phyloP scores from a whole-genome alignment of 495 filamentous ascomycete species.

The Aspergillus haitiensis region DNA sequence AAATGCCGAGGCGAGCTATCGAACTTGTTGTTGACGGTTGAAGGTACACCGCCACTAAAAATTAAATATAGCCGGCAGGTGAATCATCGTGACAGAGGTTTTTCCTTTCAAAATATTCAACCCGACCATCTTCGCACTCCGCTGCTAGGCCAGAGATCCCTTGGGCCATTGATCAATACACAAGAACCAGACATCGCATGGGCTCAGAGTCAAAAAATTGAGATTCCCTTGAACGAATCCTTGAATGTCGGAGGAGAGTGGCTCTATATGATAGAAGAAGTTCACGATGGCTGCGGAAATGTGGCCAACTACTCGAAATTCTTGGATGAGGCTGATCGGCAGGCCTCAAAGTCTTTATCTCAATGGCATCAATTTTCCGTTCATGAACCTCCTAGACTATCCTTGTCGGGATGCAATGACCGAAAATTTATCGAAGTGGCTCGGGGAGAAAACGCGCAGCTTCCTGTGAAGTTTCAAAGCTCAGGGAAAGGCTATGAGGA shows the following conservation, averaged over 20 bases:
- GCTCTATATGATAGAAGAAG: conserved; percentile 87
- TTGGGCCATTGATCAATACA: conserved; percentile 54
- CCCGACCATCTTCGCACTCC: conserved; percentile 84
- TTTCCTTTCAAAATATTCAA: conserved; percentile 86
- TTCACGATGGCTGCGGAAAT: conserved; percentile 88
- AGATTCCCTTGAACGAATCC: conserved; percentile 83
- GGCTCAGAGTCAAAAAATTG: conserved; percentile 72
- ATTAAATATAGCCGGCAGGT: conserved; percentile 86
- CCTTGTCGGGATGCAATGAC: conserved; percentile 71
- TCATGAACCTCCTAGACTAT: conserved; percentile 76
- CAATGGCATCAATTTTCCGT: conserved; percentile 81
- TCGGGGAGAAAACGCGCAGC: conserved; percentile 62
- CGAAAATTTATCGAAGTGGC: conserved; percentile 79
- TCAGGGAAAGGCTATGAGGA: conserved; percentile 52
- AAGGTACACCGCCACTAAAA: conserved; percentile 87
- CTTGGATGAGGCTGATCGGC: conserved; percentile 58
- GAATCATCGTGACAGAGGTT: conserved; percentile 69
- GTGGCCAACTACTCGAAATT: conserved; percentile 71
- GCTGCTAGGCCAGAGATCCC: conserved; percentile 55
- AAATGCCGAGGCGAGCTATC: conserved; percentile 86
- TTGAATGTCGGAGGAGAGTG: conserved; percentile 74
- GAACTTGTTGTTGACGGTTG: conserved; percentile 74
- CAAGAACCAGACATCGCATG: conserved; percentile 66
- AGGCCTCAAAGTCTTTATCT: conserved; percentile 55
- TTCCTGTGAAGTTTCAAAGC: conserved; percentile 72